phyloP scores from a whole-genome alignment of 495 filamentous ascomycete species.

The Chaetomium fimeti region DNA sequence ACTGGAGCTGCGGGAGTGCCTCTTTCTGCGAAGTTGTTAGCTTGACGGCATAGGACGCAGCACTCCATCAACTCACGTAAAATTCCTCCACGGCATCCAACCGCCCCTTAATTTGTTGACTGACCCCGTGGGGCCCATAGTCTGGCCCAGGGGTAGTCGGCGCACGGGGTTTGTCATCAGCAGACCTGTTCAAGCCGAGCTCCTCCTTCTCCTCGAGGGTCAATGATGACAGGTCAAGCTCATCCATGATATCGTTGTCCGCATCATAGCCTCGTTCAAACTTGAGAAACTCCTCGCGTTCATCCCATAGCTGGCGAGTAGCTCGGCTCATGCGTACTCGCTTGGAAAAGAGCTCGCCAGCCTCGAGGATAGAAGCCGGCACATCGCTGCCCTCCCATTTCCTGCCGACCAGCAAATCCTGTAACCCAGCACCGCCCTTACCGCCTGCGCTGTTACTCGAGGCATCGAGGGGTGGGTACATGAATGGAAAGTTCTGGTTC shows the following conservation, averaged over 20 bases:
- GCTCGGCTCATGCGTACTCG: slow-evolving; percentile 86
- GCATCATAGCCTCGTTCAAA: slow-evolving; percentile 76
- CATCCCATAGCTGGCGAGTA: slow-evolving; percentile 91
- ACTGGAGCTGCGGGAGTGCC: slow-evolving; percentile 81
- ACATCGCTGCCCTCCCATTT: slow-evolving; percentile 91
- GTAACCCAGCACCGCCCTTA: slow-evolving; percentile 72
- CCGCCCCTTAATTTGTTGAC: slow-evolving; percentile 59
- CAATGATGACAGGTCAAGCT: slow-evolving; percentile 51
- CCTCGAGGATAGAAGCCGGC: slow-evolving; percentile 88
- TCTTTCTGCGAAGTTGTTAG: slow-evolving; percentile 53
- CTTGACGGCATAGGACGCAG: slow-evolving; percentile 24
- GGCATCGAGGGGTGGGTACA: slow-evolving; percentile 88
- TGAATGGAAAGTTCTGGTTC: slow-evolving; percentile 96
- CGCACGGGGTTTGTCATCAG: slow-evolving; percentile 31
- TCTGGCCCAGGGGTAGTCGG: slow-evolving; percentile 39
- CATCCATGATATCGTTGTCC: slow-evolving; percentile 51
- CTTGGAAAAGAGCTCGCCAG: slow-evolving; percentile 86
- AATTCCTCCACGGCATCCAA: slow-evolving; percentile 75
- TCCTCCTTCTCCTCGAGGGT: slow-evolving; percentile 48
- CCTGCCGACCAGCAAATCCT: slow-evolving; percentile 72
- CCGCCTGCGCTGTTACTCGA: slow-evolving; percentile 81
- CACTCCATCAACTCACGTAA: slow-evolving; percentile 62
- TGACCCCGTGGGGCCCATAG: slow-evolving; percentile 52
- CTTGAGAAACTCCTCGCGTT: slow-evolving; percentile 83
- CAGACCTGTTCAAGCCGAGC: slow-evolving; percentile 38